Percentiles rank a stretch among this genome's conserved stretches.
phyloP scores from a whole-genome alignment of 1,139 yeast genomes.

The Blastobotrys aristatus region DNA sequence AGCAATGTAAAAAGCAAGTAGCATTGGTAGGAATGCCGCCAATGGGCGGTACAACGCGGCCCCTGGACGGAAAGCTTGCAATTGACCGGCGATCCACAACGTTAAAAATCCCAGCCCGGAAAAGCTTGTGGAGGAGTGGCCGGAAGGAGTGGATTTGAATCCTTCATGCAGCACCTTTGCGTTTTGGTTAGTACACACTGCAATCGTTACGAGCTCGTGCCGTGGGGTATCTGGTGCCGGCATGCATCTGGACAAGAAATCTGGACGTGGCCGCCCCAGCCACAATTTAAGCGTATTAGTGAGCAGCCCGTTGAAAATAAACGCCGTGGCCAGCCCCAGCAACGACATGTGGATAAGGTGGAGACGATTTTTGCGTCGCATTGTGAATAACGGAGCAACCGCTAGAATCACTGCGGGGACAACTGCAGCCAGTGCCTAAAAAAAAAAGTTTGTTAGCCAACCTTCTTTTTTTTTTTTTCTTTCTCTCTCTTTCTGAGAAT shows the following conservation, averaged over 20 bases:
- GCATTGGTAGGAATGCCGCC: slow-evolving; percentile 28
- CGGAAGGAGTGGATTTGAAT: slow-evolving; percentile 75
- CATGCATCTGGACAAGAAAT: slow-evolving; percentile 64
- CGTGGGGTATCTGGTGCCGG: slow-evolving; percentile 41
- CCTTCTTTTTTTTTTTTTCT: background rate
- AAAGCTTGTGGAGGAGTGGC: slow-evolving; percentile 69
- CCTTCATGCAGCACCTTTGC: slow-evolving; percentile 51
- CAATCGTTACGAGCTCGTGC: slow-evolving; percentile 44
- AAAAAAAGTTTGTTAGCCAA: no score
- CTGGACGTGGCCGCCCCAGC: slow-evolving; percentile 82
- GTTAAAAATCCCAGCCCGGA: slow-evolving; percentile 58
- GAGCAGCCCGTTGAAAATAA: slow-evolving; percentile 41
- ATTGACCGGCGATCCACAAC: slow-evolving; percentile 60
- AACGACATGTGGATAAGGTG: slow-evolving; percentile 38
- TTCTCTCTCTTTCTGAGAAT: background rate
- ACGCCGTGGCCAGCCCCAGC: slow-evolving; percentile 42
- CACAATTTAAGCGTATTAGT: slow-evolving; percentile 61
- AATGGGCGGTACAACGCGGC: slow-evolving; percentile 30
- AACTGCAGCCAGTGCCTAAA: slow-evolving; percentile 27
- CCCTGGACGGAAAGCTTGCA: slow-evolving; percentile 38
- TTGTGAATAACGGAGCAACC: slow-evolving; percentile 24
- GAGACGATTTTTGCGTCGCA: slow-evolving; percentile 25
- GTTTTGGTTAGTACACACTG: slow-evolving; percentile 47
- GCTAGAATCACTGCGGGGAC: slow-evolving; percentile 32
- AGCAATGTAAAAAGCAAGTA: slow-evolving; percentile 29